Conservation (phyloP, 23 red algal genomes). For the Rhodosorus marinus region DNA sequence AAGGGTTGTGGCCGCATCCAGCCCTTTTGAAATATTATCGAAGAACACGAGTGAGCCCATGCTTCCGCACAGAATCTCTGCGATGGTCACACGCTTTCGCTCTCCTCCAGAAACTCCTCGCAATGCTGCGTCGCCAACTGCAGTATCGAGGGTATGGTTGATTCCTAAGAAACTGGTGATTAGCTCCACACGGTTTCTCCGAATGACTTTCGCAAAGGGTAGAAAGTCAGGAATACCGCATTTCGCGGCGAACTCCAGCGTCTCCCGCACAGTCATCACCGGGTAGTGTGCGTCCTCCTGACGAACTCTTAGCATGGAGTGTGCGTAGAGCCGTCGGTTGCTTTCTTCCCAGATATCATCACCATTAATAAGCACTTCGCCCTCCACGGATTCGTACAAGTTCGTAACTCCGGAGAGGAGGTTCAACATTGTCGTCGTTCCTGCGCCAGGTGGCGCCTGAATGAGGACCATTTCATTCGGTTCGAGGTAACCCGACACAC, state of each 20-base stretch:
- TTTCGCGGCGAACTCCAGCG: slow-evolving; percentile 52
- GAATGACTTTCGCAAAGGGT: slow-evolving; percentile 44
- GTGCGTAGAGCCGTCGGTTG: slow-evolving; percentile 13
- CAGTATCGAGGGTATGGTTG: slow-evolving; percentile 40
- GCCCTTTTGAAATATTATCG: slow-evolving; percentile 64
- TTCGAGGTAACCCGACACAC: slow-evolving; percentile 32
- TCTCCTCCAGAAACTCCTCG: slow-evolving; percentile 84
- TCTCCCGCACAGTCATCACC: slow-evolving; percentile 53
- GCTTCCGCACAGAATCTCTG: slow-evolving; percentile 47
- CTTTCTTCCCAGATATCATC: background rate
- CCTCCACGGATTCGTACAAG: slow-evolving; percentile 4
- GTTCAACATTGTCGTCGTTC: slow-evolving; percentile 41
- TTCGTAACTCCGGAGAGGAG: slow-evolving; percentile 18
- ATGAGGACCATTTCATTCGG: slow-evolving; percentile 73
- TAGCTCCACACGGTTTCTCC: slow-evolving; percentile 27
- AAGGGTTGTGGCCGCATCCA: slow-evolving; percentile 60
- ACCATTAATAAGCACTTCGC: slow-evolving; percentile 55
- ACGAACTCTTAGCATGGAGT: slow-evolving; percentile 44
- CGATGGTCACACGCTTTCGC: slow-evolving; percentile 83
- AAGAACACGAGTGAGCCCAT: slow-evolving; percentile 25
- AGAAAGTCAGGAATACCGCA: slow-evolving; percentile 62
- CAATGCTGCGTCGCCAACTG: slow-evolving; percentile 47
- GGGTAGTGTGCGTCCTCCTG: slow-evolving; percentile 64
- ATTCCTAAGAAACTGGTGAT: slow-evolving; percentile 36
- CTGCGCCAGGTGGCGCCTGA: slow-evolving; percentile 55